Evolutionary conservation across 441 rosid genomes (phyloP), one percentile per base, ranked within the genome.

Genomic region (Hura crepitans): DNA sequence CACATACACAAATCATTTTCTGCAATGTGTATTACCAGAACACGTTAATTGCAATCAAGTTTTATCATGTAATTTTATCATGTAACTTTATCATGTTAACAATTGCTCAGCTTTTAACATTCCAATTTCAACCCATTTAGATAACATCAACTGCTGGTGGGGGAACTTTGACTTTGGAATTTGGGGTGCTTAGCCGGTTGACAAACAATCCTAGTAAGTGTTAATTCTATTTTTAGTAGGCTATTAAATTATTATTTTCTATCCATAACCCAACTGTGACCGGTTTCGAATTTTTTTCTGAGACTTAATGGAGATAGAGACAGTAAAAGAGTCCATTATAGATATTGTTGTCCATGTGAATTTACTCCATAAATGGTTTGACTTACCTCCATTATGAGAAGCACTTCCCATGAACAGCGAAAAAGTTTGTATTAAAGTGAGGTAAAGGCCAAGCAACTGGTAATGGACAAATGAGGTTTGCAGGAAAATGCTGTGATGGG

Each of bases 141-240:
- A 86, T 95, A 78, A 95, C 99, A 56, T 92, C 98, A 67, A 92
- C 99, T 17, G 99, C 99, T 60, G 99, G 99, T 73, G 99, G 99
- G 69, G 99, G 96, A 79, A 95, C 99, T 28, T 81, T 95, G 85
- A 92, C 97, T 49, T 85, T 95, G 81, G 99, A 95, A 83, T 95
- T 95, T 63, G 98, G 97, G 59, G 83, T 90, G 73, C 94, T 95
- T 49, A 95, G 97, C 74, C 89, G 88, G 71, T 85, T 95, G 83
- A 92, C 96, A 71, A 89, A 95, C 80, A 90, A 95, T 80, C 97
- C 98, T 43, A 89, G 97, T 95, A 83, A 79, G 91, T 81, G 55
- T 59, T 22, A 2, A 59, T 54, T 54, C n/a, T 55, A 59, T 54
- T 67, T 69, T 69, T 20, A 60, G 45, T 37, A 23, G 31, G 68